phyloP scores from a whole-genome alignment of 257 asterid genomes.

The Solanum arcanum region DNA sequence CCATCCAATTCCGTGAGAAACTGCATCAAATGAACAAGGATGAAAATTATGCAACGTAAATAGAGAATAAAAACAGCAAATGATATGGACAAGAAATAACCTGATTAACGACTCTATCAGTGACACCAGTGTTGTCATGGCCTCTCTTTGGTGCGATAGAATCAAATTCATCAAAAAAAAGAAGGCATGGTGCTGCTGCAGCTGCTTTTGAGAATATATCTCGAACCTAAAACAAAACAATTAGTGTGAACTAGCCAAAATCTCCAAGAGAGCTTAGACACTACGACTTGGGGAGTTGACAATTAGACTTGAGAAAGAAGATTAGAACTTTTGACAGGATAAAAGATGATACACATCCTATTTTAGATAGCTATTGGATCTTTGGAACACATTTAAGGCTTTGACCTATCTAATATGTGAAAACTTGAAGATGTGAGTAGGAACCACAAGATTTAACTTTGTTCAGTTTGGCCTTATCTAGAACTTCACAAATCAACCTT shows the following conservation, averaged over 20 bases:
- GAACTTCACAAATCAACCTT: not conserved
- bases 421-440: not conserved
- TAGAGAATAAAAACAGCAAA: not conserved
- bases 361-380: not conserved
- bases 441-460: not conserved
- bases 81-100: conserved; percentile 20
- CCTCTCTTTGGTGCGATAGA: conserved; percentile 97
- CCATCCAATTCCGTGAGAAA: conserved; percentile 95
- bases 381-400: not conserved
- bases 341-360: not conserved
- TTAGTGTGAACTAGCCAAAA: conserved; percentile 4
- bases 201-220: conserved; percentile 95
- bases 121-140: conserved; percentile 95
- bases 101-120: conserved; percentile 95
- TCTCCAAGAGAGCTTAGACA: not conserved
- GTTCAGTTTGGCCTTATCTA: not conserved
- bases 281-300: not conserved
- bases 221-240: conserved; percentile 45
- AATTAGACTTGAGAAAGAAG: not conserved
- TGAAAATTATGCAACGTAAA: not conserved
- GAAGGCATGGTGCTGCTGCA: conserved; percentile 92
- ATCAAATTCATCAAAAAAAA: conserved; percentile 94
- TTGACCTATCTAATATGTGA: not conserved
- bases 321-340: not conserved
- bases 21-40: conserved; percentile 12